A percentile compares a stretch with the other conserved stretches of the same genome.
phyloP scores from a whole-genome alignment of 2,329 filamentous ascomycete genomes.

The Talaromyces sp. region DNA sequence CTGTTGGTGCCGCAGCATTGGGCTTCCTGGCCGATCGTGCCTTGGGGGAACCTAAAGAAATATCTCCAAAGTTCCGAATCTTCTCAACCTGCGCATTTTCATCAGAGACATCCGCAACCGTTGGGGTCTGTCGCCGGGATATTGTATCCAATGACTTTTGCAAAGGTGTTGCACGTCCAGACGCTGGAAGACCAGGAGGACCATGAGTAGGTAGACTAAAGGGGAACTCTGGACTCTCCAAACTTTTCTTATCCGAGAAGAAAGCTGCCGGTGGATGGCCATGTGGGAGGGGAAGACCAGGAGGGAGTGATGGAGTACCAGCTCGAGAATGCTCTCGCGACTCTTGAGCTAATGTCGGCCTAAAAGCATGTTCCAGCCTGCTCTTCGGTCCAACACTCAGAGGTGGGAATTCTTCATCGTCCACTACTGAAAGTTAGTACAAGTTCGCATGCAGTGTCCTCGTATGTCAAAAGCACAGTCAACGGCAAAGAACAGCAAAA shows the following conservation, averaged over 20 bases:
- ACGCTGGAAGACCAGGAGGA: constrained; percentile 28
- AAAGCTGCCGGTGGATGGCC: constrained; percentile 36
- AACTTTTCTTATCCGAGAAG: constrained; percentile 23
- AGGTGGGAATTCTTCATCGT: constrained; percentile 48
- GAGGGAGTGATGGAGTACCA: constrained; percentile 40
- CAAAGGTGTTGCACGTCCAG: constrained; percentile 30
- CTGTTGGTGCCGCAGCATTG: constrained; percentile 22
- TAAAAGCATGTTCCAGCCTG: constrained; percentile 34
- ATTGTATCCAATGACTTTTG: constrained; percentile 24
- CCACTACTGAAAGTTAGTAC: constrained; percentile 37
- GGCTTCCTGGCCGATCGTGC: constrained; percentile 30
- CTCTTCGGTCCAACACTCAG: constrained; percentile 40
- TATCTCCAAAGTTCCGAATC: constrained; percentile 33
- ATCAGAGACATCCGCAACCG: constrained; percentile 23
- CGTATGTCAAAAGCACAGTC: constrained; percentile 2
- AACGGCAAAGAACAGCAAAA: constrained; percentile 17
- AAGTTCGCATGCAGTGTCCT: constrained; percentile 8
- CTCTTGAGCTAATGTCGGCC: constrained; percentile 33
- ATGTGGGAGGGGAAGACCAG: constrained; percentile 42
- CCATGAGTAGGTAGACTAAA: constrained; percentile 15
- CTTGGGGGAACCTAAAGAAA: constrained; percentile 43
- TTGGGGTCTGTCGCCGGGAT: constrained; percentile 29
- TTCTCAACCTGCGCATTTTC: constrained; percentile 23
- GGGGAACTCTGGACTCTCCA: constrained; percentile 28
- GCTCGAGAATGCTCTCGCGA: constrained; percentile 30